Evolutionary conservation across 2,329 filamentous ascomycete genomes (phyloP).

Genomic region (Coniochaeta pulveracea): DNA sequence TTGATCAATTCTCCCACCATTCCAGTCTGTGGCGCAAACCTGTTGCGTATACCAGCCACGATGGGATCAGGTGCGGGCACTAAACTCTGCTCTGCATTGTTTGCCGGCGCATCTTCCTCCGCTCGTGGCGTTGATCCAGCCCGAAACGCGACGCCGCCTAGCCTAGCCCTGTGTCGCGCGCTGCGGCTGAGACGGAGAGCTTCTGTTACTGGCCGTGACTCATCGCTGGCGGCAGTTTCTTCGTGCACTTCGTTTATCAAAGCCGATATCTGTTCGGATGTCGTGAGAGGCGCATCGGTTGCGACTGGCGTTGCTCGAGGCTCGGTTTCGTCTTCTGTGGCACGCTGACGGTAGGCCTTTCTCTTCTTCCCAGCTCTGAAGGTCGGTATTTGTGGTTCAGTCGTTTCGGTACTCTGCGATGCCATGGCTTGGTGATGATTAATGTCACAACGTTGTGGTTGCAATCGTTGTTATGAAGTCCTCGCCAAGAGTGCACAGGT

Average conservation of each 20-base stretch:
- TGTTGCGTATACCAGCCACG: constrained; percentile 26
- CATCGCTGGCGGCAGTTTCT: too few species aligned
- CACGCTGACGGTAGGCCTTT: constrained; percentile 45
- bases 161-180: too few species aligned
- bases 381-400: constrained; percentile 23
- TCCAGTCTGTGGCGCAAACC: constrained; percentile 65
- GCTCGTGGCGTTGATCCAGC: constrained; percentile 15
- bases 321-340: constrained; percentile 17
- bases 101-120: constrained; percentile 12
- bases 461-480: too few species aligned
- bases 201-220: constrained; percentile 33
- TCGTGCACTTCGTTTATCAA: too few species aligned
- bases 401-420: neutral
- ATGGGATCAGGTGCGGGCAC: constrained; percentile 19
- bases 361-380: constrained; percentile 50
- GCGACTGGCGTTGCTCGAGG: neutral
- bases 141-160: constrained; percentile 47
- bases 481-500: too few species aligned
- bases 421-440: neutral
- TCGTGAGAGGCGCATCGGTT: constrained; percentile 2
- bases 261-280: too few species aligned
- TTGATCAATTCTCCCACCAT: constrained; percentile 54
- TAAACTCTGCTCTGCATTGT: constrained; percentile 22
- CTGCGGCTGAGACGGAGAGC: too few species aligned
- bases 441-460: too few species aligned